A percentile compares a stretch with the other conserved stretches of the same genome.
Evolutionary conservation across 2,329 filamentous ascomycete species (phyloP).

Genomic region (Penicillium sp.): DNA sequence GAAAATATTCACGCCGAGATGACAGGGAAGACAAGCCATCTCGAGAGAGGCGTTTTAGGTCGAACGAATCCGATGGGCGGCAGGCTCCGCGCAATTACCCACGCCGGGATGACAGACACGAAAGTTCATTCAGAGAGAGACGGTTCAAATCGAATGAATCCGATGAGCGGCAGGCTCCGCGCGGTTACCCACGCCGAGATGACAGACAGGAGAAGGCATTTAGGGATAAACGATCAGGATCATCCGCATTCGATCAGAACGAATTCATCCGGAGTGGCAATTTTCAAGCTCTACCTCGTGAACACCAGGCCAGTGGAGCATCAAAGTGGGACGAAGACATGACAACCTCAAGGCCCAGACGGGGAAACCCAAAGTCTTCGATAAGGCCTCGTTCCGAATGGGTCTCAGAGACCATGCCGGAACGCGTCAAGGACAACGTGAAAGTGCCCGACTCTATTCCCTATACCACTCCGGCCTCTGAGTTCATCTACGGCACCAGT

Average conservation of each 20-base stretch:
- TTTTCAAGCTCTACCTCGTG: conserved; percentile 26
- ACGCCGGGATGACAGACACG: neutral
- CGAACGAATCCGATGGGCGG: neutral
- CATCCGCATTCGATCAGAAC: conserved; percentile 25
- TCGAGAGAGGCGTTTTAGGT: neutral
- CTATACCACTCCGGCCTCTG: conserved; percentile 81
- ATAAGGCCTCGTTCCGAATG: conserved; percentile 18
- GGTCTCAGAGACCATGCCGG: conserved; percentile 27
- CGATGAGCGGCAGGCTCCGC: neutral
- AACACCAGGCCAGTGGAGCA: conserved; percentile 15
- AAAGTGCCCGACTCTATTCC: conserved; percentile 52
- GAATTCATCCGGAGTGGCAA: conserved; percentile 34
- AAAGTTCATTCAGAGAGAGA: neutral
- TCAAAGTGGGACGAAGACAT: conserved; percentile 4
- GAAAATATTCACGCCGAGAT: neutral
- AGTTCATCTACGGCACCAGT: conserved; percentile 85
- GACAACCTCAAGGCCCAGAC: neutral
- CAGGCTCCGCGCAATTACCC: neutral
- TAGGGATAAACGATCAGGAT: neutral
- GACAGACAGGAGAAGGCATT: neutral
- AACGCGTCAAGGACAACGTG: conserved; percentile 35
- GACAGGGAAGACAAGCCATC: neutral
- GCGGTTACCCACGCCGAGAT: neutral
- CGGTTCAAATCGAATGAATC: neutral
- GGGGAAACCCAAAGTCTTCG: neutral